phyloP scores from a whole-genome alignment of 1,284 basidiomycete species.

The Marasmius tenuissimus region DNA sequence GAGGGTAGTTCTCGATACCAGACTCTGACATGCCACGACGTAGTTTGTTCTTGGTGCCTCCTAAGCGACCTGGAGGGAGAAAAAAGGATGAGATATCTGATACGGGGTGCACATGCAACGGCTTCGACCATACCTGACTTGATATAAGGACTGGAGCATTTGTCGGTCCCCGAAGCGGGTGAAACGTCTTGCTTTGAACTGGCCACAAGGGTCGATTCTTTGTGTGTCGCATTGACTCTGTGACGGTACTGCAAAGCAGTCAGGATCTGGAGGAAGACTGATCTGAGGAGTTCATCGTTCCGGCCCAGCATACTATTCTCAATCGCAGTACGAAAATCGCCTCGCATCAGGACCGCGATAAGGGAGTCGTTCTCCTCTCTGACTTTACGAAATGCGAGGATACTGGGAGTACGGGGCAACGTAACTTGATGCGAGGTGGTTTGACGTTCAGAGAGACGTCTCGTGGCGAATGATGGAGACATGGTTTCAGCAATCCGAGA shows the following conservation, averaged over 20 bases:
- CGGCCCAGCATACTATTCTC: conserved; percentile 17
- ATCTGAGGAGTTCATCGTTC: conserved; percentile 46
- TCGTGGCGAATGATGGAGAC: no score
- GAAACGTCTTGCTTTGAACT: conserved; percentile 71
- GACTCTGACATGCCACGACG: background rate
- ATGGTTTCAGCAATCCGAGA: no score
- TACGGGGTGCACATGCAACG: no score
- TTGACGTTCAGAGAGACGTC: no score
- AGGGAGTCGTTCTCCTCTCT: no score
- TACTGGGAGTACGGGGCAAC: no score
- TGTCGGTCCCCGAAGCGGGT: conserved; percentile 47
- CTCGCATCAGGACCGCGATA: conserved; percentile 35
- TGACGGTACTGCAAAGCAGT: conserved; percentile 62
- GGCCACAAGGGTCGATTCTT: conserved; percentile 70
- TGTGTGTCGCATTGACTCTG: conserved; percentile 19
- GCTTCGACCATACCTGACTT: no score
- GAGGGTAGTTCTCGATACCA: background rate
- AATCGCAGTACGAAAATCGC: conserved; percentile 19
- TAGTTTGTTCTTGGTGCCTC: conserved; percentile 60
- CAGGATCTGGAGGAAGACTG: conserved; percentile 59
- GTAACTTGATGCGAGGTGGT: no score
- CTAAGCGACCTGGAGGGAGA: no score
- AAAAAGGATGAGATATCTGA: no score
- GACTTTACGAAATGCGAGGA: no score
- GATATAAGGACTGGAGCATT: conserved; percentile 27